phyloP scores from a whole-genome alignment of 1,284 basidiomycete genomes.

The Tilletia caries region DNA sequence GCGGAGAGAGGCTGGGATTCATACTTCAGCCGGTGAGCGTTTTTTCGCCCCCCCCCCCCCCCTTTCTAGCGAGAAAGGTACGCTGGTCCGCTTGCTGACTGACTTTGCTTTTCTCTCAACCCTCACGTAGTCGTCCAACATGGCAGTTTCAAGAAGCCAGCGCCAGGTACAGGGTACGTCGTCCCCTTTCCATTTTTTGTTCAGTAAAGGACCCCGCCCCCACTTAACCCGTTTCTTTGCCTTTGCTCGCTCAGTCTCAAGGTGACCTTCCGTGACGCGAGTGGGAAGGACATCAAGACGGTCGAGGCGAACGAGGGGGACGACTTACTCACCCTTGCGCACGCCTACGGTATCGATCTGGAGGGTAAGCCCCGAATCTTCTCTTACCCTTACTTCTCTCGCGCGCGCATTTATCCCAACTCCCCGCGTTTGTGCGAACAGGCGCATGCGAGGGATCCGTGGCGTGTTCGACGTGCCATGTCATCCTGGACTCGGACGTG shows the following conservation, averaged over 20 bases:
- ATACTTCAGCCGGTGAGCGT: constrained; percentile 6
- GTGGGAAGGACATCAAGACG: constrained; percentile 76
- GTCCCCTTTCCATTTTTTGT: constrained; percentile 54
- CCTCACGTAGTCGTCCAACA: constrained; percentile 54
- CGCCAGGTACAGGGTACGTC: constrained; percentile 59
- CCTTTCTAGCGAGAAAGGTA: too few relatives aligned
- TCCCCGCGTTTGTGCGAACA: constrained; percentile 63
- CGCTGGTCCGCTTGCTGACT: too few relatives aligned
- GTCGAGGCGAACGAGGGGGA: constrained; percentile 92
- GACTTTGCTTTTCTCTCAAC: not conserved
- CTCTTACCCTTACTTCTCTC: not conserved
- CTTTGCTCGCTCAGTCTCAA: constrained; percentile 62
- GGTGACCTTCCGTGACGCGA: constrained; percentile 82
- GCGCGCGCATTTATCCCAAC: too few relatives aligned
- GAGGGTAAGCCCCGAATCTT: constrained; percentile 66
- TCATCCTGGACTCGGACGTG: constrained; percentile 76
- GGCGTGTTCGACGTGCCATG: constrained; percentile 96
- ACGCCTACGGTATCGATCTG: constrained; percentile 95
- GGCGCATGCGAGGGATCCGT: constrained; percentile 81
- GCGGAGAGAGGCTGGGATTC: not conserved
- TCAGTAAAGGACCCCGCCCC: constrained; percentile 1
- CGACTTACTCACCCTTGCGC: constrained; percentile 82
- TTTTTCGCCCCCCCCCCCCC: too few relatives aligned
- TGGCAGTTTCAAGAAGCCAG: constrained; percentile 62
- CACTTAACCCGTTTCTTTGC: not conserved